These are phyloP conservation scores for Achaetomium macrosporum DNA, from an alignment of 2,329 filamentous ascomycete genomes.

Conservation along the genomic window DNA sequence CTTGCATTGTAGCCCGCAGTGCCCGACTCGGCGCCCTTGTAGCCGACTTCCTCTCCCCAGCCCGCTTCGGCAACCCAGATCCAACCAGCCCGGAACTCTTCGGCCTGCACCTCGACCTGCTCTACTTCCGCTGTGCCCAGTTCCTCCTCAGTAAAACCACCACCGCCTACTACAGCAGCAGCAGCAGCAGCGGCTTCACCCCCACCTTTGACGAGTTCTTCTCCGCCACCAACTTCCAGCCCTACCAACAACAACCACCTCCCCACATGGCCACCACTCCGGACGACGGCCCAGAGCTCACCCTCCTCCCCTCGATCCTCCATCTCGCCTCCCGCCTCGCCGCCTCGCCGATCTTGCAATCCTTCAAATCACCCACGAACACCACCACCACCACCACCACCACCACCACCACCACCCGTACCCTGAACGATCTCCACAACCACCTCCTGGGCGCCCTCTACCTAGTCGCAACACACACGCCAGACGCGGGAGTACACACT, in stretches of 20 bases:
- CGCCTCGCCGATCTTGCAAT: background rate
- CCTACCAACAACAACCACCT: background rate
- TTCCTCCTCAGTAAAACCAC: conserved; percentile 10
- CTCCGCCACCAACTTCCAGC: background rate
- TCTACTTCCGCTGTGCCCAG: conserved; percentile 21
- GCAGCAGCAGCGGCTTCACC: background rate
- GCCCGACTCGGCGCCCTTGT: conserved; percentile 16
- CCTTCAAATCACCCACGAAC: background rate
- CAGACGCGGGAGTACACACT: conserved; percentile 5
- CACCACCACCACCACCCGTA: background rate
- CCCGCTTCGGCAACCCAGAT: conserved; percentile 6
- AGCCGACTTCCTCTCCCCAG: conserved; percentile 15
- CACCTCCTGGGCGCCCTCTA: conserved; percentile 16
- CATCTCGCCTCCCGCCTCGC: conserved; percentile 1
- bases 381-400: background rate
- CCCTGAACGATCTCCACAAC: background rate
- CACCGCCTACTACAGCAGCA: background rate
- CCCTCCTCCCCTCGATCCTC: conserved; percentile 8
- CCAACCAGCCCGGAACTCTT: conserved; percentile 16
- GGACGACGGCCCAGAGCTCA: background rate
- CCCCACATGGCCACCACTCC: background rate
- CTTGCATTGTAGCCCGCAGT: conserved; percentile 17
- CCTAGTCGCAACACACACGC: conserved; percentile 13
- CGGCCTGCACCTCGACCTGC: conserved; percentile 18
- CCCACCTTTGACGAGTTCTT: background rate